Conservation (phyloP, 1,284 basidiomycete species). For the Ceratobasidium sp. region DNA sequence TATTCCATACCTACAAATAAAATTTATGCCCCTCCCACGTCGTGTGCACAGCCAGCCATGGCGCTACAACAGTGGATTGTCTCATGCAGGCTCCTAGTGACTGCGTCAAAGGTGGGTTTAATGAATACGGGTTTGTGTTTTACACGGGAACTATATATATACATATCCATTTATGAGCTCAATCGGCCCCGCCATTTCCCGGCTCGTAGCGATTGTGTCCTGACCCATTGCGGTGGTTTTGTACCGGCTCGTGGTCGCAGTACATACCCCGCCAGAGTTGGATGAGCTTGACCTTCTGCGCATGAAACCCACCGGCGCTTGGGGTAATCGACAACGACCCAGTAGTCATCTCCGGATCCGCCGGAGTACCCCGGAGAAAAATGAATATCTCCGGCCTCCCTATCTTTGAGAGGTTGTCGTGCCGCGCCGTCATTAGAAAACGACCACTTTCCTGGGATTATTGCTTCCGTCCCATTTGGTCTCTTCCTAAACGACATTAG, state of each 20-base stretch:
- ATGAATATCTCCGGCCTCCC: not conserved
- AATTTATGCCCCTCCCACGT: no score
- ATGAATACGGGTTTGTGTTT: no score
- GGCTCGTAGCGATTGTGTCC: not conserved
- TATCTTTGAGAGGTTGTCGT: not conserved
- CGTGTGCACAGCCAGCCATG: no score
- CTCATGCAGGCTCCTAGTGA: no score
- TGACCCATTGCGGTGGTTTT: not conserved
- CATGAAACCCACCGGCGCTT: not conserved
- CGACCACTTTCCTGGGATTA: not conserved
- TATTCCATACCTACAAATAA: no score
- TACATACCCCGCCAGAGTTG: not conserved
- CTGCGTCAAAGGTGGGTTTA: no score
- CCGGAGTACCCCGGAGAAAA: not conserved
- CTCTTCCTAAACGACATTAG: constrained; percentile 6
- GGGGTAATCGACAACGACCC: not conserved
- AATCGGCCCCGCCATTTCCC: not conserved
- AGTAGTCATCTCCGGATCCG: not conserved
- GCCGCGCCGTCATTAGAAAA: not conserved
- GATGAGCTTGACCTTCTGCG: not conserved
- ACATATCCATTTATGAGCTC: not conserved
- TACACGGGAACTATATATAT: no score
- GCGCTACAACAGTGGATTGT: no score
- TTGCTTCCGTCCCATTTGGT: not conserved
- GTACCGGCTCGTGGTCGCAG: not conserved